These are phyloP conservation scores for Coffea eugenioides DNA, from an alignment of 257 asterid genomes.

Conservation along the genomic window DNA sequence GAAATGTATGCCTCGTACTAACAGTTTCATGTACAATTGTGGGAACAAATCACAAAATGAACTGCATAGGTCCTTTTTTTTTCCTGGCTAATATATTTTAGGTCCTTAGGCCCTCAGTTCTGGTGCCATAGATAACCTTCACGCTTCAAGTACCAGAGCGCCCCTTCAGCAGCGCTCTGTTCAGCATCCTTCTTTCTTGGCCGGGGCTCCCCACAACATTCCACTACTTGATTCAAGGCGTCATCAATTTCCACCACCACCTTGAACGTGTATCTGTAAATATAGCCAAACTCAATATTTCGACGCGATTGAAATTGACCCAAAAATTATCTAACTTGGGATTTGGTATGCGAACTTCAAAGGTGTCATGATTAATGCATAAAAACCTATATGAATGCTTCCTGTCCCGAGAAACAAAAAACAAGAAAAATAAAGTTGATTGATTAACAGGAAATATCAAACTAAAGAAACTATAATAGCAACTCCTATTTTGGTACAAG, in stretches of 20 bases:
- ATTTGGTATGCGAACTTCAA: background rate
- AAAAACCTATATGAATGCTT: background rate
- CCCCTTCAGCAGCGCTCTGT: conserved; percentile 77
- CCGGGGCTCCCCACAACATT: conserved; percentile 59
- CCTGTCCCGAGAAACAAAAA: background rate
- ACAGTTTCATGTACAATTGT: background rate
- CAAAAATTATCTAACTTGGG: background rate
- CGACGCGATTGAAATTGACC: background rate
- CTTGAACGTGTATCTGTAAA: conserved; percentile 61
- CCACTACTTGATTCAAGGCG: conserved; percentile 34
- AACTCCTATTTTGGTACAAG: background rate
- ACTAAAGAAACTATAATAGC: background rate
- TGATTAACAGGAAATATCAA: background rate
- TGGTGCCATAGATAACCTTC: conserved; percentile 48
- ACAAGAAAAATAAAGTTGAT: no score
- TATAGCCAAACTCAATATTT: background rate
- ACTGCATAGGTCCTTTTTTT: background rate
- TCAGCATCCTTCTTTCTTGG: conserved; percentile 75
- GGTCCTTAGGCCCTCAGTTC: background rate
- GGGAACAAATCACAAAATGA: no score
- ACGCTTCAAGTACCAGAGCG: conserved; percentile 63
- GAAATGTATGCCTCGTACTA: background rate
- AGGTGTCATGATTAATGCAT: background rate
- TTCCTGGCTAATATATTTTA: no score
- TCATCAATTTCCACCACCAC: conserved; percentile 57